Base-by-base conservation (phyloP, 2,329 filamentous ascomycete genomes). In the Calonectria honghensis region DNA sequence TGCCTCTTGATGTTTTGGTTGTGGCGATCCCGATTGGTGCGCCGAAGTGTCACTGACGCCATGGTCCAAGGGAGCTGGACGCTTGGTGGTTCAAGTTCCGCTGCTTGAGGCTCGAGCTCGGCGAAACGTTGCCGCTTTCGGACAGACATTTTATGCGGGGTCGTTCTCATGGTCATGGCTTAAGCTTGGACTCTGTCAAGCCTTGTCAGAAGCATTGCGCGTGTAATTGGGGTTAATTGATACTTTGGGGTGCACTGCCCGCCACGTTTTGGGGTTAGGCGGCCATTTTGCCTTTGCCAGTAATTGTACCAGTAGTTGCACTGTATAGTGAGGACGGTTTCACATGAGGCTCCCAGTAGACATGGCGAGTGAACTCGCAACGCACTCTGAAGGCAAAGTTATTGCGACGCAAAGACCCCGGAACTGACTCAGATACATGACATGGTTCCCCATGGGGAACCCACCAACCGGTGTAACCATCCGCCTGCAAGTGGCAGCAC, bases 371-470 rank as follows among this genome's bases (percentile, higher is more conserved):
- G 10, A 61, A 18, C 54, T 14, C 18, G 10, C 57, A 27, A 29
- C 24, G 24, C 10, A 1, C n/a, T n/a, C 18, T 6, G 11, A 39
- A 9, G 35, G 3, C 39, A 27, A 29, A 3, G 13, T 6, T 2
- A 13, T 39, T 29, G n/a, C n/a, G 27, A 27, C 41, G 27, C 24
- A 57, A 57, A 39, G 24, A 27, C 32, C 54, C 29, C 20, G 32
- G 32, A 27, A 61, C 6, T 5, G 14, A 24, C 2, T 20, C 35
- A 4, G 13, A 9, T 20, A 4, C 31, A 61, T 6, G n/a, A 41
- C 57, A 61, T 61, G 57, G 57, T 61, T 61, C 57, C 57, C 57
- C 57, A 20, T 61, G 57, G 57, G 57, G 57, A 61, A 41, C n/a
- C 54, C 35, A 61, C 35, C n/a, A 16, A 13, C n/a, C 9, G 14